Conservation (phyloP, 352 stramenopile species). For the Phytophthora pistaciae region DNA sequence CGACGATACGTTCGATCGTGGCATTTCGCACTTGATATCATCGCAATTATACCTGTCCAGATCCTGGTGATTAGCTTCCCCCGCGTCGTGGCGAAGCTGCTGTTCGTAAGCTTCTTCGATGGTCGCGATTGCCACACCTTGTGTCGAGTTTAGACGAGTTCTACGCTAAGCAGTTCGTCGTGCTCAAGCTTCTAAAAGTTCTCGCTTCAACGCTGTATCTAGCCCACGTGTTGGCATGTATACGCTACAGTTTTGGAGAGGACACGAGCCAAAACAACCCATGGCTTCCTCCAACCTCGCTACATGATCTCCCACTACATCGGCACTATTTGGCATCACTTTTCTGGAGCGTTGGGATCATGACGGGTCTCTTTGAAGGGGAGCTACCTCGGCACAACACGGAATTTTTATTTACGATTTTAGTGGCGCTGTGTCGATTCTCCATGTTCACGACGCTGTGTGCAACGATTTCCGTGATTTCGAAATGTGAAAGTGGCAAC, state of each 20-base stretch:
- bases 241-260: not conserved
- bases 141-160: not conserved
- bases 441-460: slow-evolving; percentile 5
- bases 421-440: not conserved
- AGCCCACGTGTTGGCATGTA: not conserved
- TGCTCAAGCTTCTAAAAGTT: not conserved
- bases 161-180: not conserved
- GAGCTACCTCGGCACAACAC: not conserved
- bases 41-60: slow-evolving; percentile 46
- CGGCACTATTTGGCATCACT: not conserved
- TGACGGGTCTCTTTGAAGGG: not conserved
- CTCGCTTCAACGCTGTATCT: not conserved
- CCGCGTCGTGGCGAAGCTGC: slow-evolving; percentile 31
- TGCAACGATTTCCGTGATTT: slow-evolving; percentile 1
- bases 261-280: not conserved
- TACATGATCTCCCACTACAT: not conserved
- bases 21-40: slow-evolving; percentile 51
- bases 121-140: not conserved
- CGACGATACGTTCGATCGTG: slow-evolving; percentile 53
- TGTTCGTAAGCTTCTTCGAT: slow-evolving; percentile 1
- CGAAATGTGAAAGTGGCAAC: slow-evolving; percentile 1
- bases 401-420: not conserved
- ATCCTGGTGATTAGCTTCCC: slow-evolving; percentile 2
- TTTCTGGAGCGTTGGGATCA: slow-evolving; percentile 1
- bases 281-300: not conserved